Conservation (phyloP, 2,329 filamentous ascomycete species). For the Onygenales sp. region DNA sequence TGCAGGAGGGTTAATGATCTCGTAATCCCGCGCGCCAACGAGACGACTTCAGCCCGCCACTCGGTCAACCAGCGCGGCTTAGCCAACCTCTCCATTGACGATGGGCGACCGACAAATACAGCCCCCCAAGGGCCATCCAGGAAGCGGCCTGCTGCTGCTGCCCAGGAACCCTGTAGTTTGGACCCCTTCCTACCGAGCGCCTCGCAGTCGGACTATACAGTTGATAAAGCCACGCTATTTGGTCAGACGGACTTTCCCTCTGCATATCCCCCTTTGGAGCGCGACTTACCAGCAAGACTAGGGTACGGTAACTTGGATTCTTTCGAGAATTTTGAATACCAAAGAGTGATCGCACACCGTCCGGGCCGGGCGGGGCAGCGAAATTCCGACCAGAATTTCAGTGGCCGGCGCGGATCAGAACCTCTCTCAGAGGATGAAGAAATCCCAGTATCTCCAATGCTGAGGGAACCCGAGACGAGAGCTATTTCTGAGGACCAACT, state of each 20-base stretch:
- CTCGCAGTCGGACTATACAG: no score
- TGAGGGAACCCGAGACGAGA: slow-evolving; percentile 50
- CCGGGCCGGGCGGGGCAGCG: no score
- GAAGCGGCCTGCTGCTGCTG: not conserved
- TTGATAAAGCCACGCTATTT: no score
- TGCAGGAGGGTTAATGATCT: not conserved
- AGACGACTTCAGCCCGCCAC: not conserved
- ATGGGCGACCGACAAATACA: not conserved
- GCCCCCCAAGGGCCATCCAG: not conserved
- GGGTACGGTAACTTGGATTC: no score
- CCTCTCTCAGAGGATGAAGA: not conserved
- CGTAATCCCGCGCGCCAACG: not conserved
- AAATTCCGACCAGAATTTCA: no score
- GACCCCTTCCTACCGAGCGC: no score
- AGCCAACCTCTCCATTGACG: not conserved
- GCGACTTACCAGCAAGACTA: no score
- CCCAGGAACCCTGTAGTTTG: not conserved
- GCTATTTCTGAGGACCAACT: slow-evolving; percentile 70
- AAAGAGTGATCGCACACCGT: no score
- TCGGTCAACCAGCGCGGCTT: not conserved
- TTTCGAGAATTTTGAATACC: no score
- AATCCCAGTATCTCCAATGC: not conserved
- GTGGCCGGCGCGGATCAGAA: no score
- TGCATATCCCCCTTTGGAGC: no score
- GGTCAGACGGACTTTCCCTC: no score